Evolutionary conservation across 2,329 filamentous ascomycete genomes (phyloP).

Genomic region (Penicillium frequentans): DNA sequence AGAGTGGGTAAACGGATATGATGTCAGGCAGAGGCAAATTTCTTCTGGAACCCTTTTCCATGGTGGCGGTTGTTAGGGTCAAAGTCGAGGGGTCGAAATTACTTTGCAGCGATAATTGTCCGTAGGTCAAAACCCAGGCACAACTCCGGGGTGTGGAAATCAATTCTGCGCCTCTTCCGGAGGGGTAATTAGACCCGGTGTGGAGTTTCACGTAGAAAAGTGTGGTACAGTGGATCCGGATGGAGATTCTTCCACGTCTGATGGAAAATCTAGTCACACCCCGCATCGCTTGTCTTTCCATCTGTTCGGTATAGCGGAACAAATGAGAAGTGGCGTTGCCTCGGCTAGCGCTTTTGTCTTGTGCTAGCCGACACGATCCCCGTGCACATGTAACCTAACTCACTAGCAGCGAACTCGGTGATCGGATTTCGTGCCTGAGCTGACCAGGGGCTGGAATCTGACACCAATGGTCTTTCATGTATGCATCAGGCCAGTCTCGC

Average conservation of each 20-base stretch:
- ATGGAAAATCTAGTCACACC: neutral
- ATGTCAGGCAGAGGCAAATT: neutral
- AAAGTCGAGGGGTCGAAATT: neutral
- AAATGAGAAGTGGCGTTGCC: neutral
- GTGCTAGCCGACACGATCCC: neutral
- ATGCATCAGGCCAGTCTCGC: conserved; percentile 10
- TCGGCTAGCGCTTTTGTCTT: neutral
- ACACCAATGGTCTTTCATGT: conserved; percentile 1
- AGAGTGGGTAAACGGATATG: neutral
- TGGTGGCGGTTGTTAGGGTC: neutral
- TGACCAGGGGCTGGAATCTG: neutral
- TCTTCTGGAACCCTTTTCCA: too few species aligned
- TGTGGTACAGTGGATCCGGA: neutral
- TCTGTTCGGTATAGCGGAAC: too few species aligned
- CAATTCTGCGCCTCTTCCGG: neutral
- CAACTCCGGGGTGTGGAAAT: neutral
- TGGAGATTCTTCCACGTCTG: neutral
- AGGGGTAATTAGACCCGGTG: neutral
- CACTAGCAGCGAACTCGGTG: neutral
- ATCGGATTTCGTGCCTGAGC: neutral
- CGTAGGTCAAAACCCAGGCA: too few species aligned
- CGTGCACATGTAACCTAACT: neutral
- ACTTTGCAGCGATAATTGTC: neutral
- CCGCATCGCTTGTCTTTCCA: neutral
- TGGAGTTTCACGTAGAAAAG: neutral